Base-by-base conservation (phyloP, 371 early-diverging fungal species). In the Syncephalastrum racemosum region DNA sequence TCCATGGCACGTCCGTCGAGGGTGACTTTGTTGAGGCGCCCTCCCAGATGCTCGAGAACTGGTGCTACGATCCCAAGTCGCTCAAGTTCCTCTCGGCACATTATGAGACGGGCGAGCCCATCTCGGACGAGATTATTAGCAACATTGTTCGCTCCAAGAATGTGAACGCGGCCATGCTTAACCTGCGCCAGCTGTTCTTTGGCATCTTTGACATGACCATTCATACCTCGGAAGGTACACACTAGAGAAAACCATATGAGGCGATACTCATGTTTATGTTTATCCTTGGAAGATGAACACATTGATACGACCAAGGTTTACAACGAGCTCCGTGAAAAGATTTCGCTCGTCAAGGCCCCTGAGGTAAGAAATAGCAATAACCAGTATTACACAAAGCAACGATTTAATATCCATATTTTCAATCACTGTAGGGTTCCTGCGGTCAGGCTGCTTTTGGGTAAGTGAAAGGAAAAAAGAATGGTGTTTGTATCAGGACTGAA, bases 1-100 rank as follows among this genome's bases (percentile, higher is more conserved):
- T 92, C 80, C 90, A 91, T 41, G 93, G 92, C 50, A 88, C 89
- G 4, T 67, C 73, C 58, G 90, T 90, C 50, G 89, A 93, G 68
- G 77, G 86, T 58, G 95, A 95, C 64, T 95, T 95, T 70, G 89
- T 94, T n/a, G 95, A 95, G 77, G 90, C 90, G 7, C 95, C 94
- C 20, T 90, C 91, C 23, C 93, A 93, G 67, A 79, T 79, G 79
- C 61, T 76, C 52, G 79, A 79, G 55, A 79, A 79, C 67, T 94
- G 95, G 95, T 87, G 90, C 54, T 94, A 90, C 82, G 90, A 93
- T 56, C 73, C 81, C 15, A 69, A 81, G 19, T 84, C 88, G 8
- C 75, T 95, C 51, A 79, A 81, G 47, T 69, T 72, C 19, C 79
- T 95, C 40, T 85, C 89, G 10, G 70, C 82, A 43, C 94, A 95